A percentile compares a stretch with the other conserved stretches of the same genome.
These are phyloP conservation scores for Colletotrichum musae DNA, from an alignment of 2,329 filamentous ascomycete species.

Conservation along the genomic window DNA sequence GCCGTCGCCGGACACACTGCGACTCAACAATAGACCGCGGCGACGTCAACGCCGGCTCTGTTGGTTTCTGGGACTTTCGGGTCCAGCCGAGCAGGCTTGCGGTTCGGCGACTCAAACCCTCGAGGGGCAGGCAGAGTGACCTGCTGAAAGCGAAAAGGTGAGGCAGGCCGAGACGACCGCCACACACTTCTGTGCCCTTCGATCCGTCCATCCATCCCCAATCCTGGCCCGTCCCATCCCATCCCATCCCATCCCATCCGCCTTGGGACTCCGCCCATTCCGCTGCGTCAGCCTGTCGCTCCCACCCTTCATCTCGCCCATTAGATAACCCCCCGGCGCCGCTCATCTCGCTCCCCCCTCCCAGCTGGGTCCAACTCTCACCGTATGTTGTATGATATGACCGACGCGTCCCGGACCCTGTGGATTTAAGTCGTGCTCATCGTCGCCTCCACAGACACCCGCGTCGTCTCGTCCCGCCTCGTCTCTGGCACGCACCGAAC, in stretches of 20 bases:
- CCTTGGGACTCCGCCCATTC: constrained; percentile 41
- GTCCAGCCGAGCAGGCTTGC: constrained; percentile 22
- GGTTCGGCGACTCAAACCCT: constrained; percentile 16
- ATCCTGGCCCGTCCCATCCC: constrained; percentile 35
- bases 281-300: constrained; percentile 41
- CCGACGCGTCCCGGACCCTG: constrained; percentile 33
- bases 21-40: constrained; percentile 22
- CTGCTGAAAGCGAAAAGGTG: constrained; percentile 38
- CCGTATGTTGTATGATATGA: constrained; percentile 41
- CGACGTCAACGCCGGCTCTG: constrained; percentile 17
- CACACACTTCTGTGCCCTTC: constrained; percentile 32
- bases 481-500: constrained; percentile 36
- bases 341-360: constrained; percentile 41
- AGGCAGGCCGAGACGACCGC: constrained; percentile 40
- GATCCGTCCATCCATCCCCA: constrained; percentile 28
- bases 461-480: neutral
- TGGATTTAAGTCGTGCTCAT: constrained; percentile 39
- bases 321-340: constrained; percentile 41
- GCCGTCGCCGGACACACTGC: constrained; percentile 20
- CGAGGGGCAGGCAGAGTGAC: constrained; percentile 23
- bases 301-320: constrained; percentile 41
- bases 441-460: constrained; percentile 25
- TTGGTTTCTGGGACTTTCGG: constrained; percentile 23
- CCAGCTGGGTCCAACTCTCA: constrained; percentile 39
- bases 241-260: constrained; percentile 37